Evolutionary conservation across 164 flowering plant genomes (phyloP).

Genomic region (Euptelea pleiosperma): DNA sequence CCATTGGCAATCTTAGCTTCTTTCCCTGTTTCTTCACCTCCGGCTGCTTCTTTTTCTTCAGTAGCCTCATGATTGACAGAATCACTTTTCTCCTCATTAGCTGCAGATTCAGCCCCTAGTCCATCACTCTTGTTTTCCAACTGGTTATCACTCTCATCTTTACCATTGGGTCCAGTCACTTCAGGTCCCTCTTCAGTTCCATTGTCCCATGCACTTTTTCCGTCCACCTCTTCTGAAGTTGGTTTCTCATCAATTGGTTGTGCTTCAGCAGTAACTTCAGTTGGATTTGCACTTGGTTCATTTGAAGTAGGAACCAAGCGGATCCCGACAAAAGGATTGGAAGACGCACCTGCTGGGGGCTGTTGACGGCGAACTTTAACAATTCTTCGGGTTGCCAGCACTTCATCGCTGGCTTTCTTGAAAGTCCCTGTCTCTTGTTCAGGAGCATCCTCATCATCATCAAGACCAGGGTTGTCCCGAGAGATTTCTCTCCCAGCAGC

Average conservation of each 20-base stretch:
- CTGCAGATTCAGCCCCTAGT: conserved; percentile 27
- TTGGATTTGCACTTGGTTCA: conserved; percentile 18
- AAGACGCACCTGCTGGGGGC: conserved; percentile 47
- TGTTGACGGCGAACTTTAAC: conserved; percentile 76
- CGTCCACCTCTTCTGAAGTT: conserved; percentile 23
- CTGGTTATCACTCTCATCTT: conserved; percentile 25
- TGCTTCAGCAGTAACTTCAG: conserved; percentile 24
- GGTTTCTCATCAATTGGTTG: conserved; percentile 23
- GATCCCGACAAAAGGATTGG: conserved; percentile 83
- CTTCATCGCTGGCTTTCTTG: conserved; percentile 86
- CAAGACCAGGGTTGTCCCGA: conserved; percentile 76
- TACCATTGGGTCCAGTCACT: conserved; percentile 13
- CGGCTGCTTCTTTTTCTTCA: conserved; percentile 11
- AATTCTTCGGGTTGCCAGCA: conserved; percentile 79
- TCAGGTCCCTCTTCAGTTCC: conserved; percentile 23
- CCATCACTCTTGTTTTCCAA: conserved; percentile 31
- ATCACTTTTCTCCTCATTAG: conserved; percentile 22
- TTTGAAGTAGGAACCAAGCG: conserved; percentile 45
- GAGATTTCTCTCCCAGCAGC: conserved; percentile 80
- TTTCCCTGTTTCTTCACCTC: conserved; percentile 9
- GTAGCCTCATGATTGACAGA: conserved; percentile 9
- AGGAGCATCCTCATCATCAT: conserved; percentile 66
- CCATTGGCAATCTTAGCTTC: conserved; percentile 25
- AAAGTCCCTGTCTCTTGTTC: conserved; percentile 78
- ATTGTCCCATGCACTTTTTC: conserved; percentile 17